Evolutionary conservation across 2,329 filamentous ascomycete genomes (phyloP).

Genomic region (Fusarium sp.): DNA sequence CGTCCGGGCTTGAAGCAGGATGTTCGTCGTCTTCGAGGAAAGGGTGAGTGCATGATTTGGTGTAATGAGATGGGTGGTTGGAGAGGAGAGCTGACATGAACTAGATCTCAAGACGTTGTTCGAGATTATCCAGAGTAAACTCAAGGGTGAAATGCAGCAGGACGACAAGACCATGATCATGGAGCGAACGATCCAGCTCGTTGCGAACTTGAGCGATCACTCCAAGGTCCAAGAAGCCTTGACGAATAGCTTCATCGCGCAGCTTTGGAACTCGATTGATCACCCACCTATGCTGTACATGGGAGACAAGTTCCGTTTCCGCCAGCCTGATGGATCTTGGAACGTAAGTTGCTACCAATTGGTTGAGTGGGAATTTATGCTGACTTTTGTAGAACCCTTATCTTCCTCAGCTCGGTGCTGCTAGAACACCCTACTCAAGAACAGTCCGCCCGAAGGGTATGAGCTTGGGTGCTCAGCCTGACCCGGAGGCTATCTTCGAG

Average conservation of each 20-base stretch:
- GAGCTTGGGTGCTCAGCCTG: slow-evolving; percentile 73
- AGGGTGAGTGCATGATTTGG: slow-evolving; percentile 15
- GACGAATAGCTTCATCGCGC: slow-evolving; percentile 74
- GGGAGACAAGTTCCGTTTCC: slow-evolving; percentile 71
- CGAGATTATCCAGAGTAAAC: slow-evolving; percentile 69
- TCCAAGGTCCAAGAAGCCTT: slow-evolving; percentile 71
- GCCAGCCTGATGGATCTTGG: slow-evolving; percentile 75
- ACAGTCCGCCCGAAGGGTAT: slow-evolving; percentile 69
- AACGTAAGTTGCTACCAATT: slow-evolving; percentile 57
- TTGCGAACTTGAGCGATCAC: slow-evolving; percentile 70
- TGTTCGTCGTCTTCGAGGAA: slow-evolving; percentile 35
- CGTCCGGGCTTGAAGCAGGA: slow-evolving; percentile 52
- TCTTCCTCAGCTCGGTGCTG: slow-evolving; percentile 73
- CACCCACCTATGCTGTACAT: slow-evolving; percentile 77
- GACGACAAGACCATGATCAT: slow-evolving; percentile 84
- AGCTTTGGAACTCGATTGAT: slow-evolving; percentile 77
- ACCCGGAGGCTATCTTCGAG: slow-evolving; percentile 72
- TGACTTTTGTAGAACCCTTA: slow-evolving; percentile 65
- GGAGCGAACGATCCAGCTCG: slow-evolving; percentile 77
- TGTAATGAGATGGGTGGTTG: neutral
- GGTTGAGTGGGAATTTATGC: neutral
- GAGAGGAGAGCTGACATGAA: slow-evolving; percentile 38
- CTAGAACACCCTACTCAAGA: slow-evolving; percentile 74
- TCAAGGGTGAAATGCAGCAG: slow-evolving; percentile 69
- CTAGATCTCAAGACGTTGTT: slow-evolving; percentile 71